Percentiles rank a stretch among this genome's conserved stretches.
These are phyloP conservation scores for Corylus americana DNA, from an alignment of 306 rosid species.

Conservation along the genomic window DNA sequence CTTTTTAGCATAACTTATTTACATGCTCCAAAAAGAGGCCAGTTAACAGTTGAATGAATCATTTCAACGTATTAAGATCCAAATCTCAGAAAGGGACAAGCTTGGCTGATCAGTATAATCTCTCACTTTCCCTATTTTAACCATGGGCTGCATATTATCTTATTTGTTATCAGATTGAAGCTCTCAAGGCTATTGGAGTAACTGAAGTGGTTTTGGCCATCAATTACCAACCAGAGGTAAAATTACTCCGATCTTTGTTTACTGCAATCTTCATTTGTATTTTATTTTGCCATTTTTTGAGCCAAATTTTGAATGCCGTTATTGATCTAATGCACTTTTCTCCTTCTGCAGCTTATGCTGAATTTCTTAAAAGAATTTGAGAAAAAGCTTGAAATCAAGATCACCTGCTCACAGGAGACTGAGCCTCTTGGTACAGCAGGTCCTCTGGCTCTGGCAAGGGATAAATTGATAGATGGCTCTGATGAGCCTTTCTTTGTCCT, in stretches of 20 bases:
- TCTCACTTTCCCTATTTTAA: background rate
- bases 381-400: constrained; percentile 83
- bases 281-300: constrained; percentile 19
- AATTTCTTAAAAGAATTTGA: constrained; percentile 94
- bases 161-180: constrained; percentile 70
- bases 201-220: constrained; percentile 94
- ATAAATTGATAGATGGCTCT: constrained; percentile 77
- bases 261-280: constrained; percentile 6
- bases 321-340: background rate
- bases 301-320: constrained; percentile 24
- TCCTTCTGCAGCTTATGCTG: constrained; percentile 78
- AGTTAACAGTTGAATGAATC: background rate
- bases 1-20: background rate
- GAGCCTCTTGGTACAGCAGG: constrained; percentile 99
- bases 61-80: background rate
- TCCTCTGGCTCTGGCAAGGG: constrained; percentile 98
- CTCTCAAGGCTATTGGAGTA: constrained; percentile 93
- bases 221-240: constrained; percentile 99
- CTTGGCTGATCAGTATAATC: background rate
- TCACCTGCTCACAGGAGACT: constrained; percentile 99
- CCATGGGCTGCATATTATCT: background rate
- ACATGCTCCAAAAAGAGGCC: background rate
- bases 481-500: constrained; percentile 97
- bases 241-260: constrained; percentile 3
- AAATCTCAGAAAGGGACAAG: background rate